These are phyloP conservation scores for Talaromyces wortmannii DNA, from an alignment of 495 filamentous ascomycete genomes.

Conservation along the genomic window DNA sequence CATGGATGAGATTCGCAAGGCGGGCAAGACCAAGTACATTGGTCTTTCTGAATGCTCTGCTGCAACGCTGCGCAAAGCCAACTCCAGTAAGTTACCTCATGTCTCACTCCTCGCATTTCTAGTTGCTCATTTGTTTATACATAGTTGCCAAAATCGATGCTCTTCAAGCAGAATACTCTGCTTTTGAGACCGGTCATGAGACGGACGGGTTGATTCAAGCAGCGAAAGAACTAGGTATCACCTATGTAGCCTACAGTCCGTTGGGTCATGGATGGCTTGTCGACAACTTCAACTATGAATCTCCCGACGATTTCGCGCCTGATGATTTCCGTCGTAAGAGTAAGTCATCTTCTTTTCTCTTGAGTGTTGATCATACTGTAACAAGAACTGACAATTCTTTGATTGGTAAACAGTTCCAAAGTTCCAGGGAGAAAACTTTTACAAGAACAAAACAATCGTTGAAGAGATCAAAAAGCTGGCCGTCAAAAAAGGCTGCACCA, in stretches of 20 bases:
- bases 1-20: conserved; percentile 15
- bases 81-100: conserved; percentile 8
- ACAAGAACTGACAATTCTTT: not conserved
- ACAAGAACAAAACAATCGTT: not conserved
- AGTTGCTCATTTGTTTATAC: no score
- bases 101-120: not conserved
- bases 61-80: not conserved
- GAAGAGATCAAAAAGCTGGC: not conserved
- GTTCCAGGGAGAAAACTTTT: conserved; percentile 4
- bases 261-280: not conserved
- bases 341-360: conserved; percentile 1
- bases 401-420: not conserved
- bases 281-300: conserved; percentile 4
- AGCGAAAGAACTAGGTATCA: not conserved
- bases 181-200: no score
- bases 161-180: no score
- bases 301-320: not conserved
- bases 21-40: not conserved
- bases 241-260: not conserved
- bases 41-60: not conserved
- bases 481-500: not conserved
- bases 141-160: no score
- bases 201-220: no score
- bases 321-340: not conserved
- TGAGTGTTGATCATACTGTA: not conserved